A percentile compares a stretch with the other conserved stretches of the same genome.
phyloP scores from a whole-genome alignment of 805 yeast species.

The Peterozyma toletana region DNA sequence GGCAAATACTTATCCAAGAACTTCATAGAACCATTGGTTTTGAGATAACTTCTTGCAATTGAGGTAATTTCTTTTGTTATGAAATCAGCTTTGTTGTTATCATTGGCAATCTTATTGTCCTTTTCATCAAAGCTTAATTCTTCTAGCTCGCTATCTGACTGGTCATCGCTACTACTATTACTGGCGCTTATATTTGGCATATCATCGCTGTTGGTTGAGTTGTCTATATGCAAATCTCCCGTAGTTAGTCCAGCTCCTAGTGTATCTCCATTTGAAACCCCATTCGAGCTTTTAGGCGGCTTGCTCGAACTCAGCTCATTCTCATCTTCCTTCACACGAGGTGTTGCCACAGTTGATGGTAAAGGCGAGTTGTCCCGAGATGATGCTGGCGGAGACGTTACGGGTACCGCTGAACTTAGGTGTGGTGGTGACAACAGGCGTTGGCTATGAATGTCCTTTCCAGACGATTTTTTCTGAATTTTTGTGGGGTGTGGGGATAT shows the following conservation, averaged over 20 bases:
- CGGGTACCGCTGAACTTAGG: too few relatives aligned
- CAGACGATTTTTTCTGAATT: slow-evolving; percentile 3
- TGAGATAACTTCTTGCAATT: slow-evolving; percentile 45
- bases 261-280: too few relatives aligned
- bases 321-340: too few relatives aligned
- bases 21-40: slow-evolving; percentile 47
- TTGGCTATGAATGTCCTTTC: too few relatives aligned
- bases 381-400: too few relatives aligned
- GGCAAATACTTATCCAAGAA: slow-evolving; percentile 62
- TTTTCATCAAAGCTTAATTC: slow-evolving; percentile 8
- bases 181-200: slow-evolving; percentile 2
- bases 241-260: neutral
- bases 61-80: slow-evolving; percentile 35
- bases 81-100: slow-evolving; percentile 1
- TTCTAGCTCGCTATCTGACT: slow-evolving; percentile 19
- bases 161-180: slow-evolving; percentile 16
- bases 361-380: too few relatives aligned
- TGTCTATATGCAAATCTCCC: neutral
- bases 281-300: too few relatives aligned
- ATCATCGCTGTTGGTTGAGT: slow-evolving; percentile 5
- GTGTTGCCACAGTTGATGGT: too few relatives aligned
- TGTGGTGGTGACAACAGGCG: too few relatives aligned
- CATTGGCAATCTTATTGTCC: neutral
- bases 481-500: slow-evolving; percentile 3
- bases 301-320: too few relatives aligned